Conservation (phyloP, 2,329 filamentous ascomycete species). For the Phyllosticta capitalensis region DNA sequence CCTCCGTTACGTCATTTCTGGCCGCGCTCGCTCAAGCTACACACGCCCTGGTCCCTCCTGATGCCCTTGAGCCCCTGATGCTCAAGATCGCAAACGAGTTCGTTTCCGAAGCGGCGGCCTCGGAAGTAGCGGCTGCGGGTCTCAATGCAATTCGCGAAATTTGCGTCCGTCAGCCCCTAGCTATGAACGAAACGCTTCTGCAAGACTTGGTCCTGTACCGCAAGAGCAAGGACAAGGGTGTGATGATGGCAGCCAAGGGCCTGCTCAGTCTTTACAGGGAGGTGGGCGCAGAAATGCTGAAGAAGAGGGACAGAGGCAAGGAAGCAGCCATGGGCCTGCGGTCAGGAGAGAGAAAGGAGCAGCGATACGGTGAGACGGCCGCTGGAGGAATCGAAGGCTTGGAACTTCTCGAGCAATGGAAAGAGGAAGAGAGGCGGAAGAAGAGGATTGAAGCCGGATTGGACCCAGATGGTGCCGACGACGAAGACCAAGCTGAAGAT, state of each 20-base stretch:
- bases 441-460: slow-evolving; percentile 62
- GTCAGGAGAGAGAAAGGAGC: slow-evolving; percentile 63
- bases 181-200: slow-evolving; percentile 89
- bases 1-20: slow-evolving; percentile 84
- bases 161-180: slow-evolving; percentile 84
- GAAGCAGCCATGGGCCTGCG: slow-evolving; percentile 76
- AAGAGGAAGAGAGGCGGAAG: slow-evolving; percentile 74
- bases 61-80: slow-evolving; percentile 80
- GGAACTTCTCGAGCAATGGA: slow-evolving; percentile 85
- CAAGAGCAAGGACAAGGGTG: slow-evolving; percentile 96
- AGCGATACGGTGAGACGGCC: slow-evolving; percentile 74
- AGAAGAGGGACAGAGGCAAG: slow-evolving; percentile 85
- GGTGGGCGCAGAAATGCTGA: slow-evolving; percentile 78
- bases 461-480: slow-evolving; percentile 49
- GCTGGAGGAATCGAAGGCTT: slow-evolving; percentile 84
- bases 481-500: slow-evolving; percentile 51
- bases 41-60: slow-evolving; percentile 83
- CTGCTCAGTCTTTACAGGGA: slow-evolving; percentile 85
- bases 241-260: slow-evolving; percentile 97
- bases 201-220: slow-evolving; percentile 94
- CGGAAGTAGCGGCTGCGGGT: slow-evolving; percentile 84
- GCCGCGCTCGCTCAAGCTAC: slow-evolving; percentile 87
- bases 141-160: slow-evolving; percentile 93
- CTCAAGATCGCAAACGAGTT: slow-evolving; percentile 98
- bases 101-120: slow-evolving; percentile 84